Conservation (phyloP, 2,329 filamentous ascomycete species). For the Colletotrichum sp. region DNA sequence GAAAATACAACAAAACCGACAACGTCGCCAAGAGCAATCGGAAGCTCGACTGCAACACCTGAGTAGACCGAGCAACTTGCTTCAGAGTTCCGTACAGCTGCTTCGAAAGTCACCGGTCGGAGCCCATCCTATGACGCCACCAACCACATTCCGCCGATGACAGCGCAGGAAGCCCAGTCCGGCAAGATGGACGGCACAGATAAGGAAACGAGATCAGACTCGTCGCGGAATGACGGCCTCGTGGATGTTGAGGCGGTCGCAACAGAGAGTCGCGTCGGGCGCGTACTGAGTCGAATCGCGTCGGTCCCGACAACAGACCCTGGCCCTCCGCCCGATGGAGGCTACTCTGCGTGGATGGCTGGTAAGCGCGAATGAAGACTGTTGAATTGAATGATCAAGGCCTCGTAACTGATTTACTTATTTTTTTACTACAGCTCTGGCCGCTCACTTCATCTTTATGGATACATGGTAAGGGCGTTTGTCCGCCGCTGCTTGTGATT, state of each 20-base stretch:
- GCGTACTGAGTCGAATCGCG: conserved; percentile 14
- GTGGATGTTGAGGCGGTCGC: not conserved
- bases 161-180: not conserved
- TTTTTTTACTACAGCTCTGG: not conserved
- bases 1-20: not conserved
- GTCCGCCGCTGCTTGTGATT: not conserved
- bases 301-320: not conserved
- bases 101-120: not conserved
- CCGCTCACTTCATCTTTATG: conserved; percentile 19
- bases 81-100: not conserved
- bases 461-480: conserved; percentile 16
- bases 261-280: conserved; percentile 1
- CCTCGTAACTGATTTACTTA: not conserved
- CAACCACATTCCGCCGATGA: not conserved
- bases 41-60: not conserved
- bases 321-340: conserved; percentile 14
- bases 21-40: not conserved
- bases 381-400: not conserved
- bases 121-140: not conserved
- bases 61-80: not conserved
- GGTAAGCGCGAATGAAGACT: not conserved
- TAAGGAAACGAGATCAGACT: conserved; percentile 15
- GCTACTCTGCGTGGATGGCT: conserved; percentile 12
- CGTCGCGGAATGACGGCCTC: not conserved
- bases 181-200: not conserved